Conservation (phyloP, 129 eudicot species). For the Dittrichia graveolens region DNA sequence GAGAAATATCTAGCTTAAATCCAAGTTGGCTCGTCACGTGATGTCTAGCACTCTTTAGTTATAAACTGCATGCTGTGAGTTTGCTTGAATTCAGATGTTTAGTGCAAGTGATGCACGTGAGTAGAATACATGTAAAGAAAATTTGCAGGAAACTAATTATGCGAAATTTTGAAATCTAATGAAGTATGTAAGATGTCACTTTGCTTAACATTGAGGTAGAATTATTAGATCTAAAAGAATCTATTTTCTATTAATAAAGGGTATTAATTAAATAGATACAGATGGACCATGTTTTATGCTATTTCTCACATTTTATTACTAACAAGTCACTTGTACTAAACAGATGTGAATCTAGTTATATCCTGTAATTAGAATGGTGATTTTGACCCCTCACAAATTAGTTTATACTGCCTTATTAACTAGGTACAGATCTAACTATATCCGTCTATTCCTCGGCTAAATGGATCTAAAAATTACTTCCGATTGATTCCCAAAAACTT, state of each 20-base stretch:
- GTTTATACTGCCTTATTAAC: neutral
- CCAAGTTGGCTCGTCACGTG: neutral
- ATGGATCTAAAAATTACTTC: slow-evolving; percentile 12
- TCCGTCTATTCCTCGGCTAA: neutral
- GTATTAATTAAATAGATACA: neutral
- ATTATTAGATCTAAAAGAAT: slow-evolving; percentile 5
- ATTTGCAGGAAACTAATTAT: neutral
- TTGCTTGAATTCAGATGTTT: slow-evolving; percentile 12
- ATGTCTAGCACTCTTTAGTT: neutral
- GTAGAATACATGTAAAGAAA: slow-evolving; percentile 1
- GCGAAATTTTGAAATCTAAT: neutral
- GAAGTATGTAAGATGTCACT: slow-evolving; percentile 11
- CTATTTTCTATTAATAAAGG: neutral
- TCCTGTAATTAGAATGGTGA: neutral
- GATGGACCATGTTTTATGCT: neutral
- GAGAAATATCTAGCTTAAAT: neutral
- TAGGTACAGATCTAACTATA: neutral
- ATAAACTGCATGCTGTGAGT: slow-evolving; percentile 6
- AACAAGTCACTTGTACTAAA: neutral
- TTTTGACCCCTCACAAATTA: neutral
- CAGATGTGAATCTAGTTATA: slow-evolving; percentile 17
- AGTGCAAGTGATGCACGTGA: slow-evolving; percentile 6
- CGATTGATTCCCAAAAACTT: neutral
- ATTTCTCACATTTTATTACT: neutral
- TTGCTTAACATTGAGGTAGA: slow-evolving; percentile 3